Base-by-base conservation (phyloP, 768 basidiomycete species). In the Imleria badia region DNA sequence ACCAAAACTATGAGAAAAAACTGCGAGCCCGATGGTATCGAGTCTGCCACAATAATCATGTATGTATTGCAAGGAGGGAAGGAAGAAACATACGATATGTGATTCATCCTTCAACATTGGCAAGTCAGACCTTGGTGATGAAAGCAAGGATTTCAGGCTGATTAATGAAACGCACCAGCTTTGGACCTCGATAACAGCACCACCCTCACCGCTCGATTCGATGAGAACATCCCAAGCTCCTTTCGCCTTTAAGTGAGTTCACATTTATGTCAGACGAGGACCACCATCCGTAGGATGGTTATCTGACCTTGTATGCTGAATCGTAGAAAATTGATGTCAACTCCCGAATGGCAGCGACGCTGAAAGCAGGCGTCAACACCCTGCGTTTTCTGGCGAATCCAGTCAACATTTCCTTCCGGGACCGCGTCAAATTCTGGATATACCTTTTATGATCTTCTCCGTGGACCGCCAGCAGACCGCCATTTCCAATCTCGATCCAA, bases 1-100 rank as follows among this genome's bases (percentile, higher is more conserved):
- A 15, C 75, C 75, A 56, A 86, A 86, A 60, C 83, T 72, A 58
- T 85, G 78, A 6, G 79, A 78, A 52, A 85, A 85, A 0, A 82
- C 81, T 8, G 81, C 81, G 35, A 84, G 79, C 10, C 84, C 82
- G 47, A 85, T 73, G 1, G 73, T 76, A 59, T 86, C 84, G 5
- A 85, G 69, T 12, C 82, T 83, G n/a, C 1, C 17, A 34, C 17
- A 7, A 3, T 12, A 10, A 15, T 23, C 3, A 48, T 17, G 30
- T 3, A 10, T 19, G 8, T 26, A 3, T 42, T 1, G 1, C 14
- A 15, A 33, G 19, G 8, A 13, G 1, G 17, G 9, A 0, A 3
- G 8, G 11, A 22, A 26, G 14, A 22, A 23, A 56, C 72, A 20
- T 47, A 72, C 71, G 73, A 71, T 26, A 73, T 60, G 35, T 65